Evolutionary conservation across 2,329 filamentous ascomycete species (phyloP).

Genomic region (Lecanicillium sp.): DNA sequence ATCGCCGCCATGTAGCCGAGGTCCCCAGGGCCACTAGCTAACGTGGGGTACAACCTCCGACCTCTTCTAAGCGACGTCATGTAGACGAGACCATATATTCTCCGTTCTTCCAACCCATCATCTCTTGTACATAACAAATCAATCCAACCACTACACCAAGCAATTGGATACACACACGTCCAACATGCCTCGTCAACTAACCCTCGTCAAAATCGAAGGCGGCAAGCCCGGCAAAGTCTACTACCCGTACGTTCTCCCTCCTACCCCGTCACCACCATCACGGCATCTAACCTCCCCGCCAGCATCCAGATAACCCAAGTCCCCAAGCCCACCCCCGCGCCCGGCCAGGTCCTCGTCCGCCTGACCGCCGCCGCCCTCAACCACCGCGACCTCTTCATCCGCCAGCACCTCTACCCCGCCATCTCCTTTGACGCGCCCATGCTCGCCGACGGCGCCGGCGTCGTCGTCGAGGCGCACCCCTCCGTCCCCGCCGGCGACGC

Average conservation of each 20-base stretch:
- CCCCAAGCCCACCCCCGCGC: constrained; percentile 56
- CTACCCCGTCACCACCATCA: neutral
- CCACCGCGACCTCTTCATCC: constrained; percentile 92
- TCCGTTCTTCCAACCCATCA: neutral
- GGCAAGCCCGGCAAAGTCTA: constrained; percentile 84
- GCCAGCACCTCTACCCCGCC: constrained; percentile 84
- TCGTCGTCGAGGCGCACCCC: constrained; percentile 60
- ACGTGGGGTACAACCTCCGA: no score
- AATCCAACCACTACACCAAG: no score
- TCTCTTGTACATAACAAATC: no score
- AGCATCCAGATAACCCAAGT: constrained; percentile 56
- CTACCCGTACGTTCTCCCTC: constrained; percentile 55
- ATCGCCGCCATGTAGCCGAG: no score
- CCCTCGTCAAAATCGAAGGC: constrained; percentile 61
- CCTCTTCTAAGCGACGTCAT: no score
- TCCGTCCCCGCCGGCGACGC: constrained; percentile 28
- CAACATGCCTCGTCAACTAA: constrained; percentile 51
- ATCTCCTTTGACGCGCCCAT: constrained; percentile 74
- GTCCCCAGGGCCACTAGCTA: no score
- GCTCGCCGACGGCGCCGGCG: constrained; percentile 75
- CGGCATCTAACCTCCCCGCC: neutral
- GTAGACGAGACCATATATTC: no score
- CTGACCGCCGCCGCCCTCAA: constrained; percentile 80
- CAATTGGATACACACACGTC: neutral
- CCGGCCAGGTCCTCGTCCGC: constrained; percentile 65